phyloP scores from a whole-genome alignment of 179 eudicot species.

The Spinacia oleracea region DNA sequence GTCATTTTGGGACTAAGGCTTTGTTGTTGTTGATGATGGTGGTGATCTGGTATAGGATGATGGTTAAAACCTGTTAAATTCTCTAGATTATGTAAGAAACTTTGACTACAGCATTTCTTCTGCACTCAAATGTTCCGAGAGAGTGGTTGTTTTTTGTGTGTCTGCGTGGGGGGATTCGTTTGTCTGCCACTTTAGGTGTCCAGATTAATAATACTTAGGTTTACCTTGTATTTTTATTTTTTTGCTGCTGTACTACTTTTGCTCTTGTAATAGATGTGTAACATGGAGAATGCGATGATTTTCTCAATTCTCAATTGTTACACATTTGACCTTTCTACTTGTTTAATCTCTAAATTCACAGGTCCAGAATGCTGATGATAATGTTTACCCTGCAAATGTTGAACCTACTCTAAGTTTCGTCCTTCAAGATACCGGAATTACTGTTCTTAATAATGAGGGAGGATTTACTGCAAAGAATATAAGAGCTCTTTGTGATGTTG shows the following conservation, averaged over 20 bases:
- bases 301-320: neutral
- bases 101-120: neutral
- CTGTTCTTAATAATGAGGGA: slow-evolving; percentile 76
- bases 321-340: slow-evolving; percentile 10
- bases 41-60: neutral
- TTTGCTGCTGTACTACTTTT: neutral
- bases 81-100: neutral
- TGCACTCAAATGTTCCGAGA: neutral
- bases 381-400: slow-evolving; percentile 60
- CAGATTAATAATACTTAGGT: neutral
- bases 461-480: slow-evolving; percentile 82
- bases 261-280: neutral
- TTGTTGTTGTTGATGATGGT: too few relatives aligned
- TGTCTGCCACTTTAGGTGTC: neutral
- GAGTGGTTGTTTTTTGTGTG: neutral
- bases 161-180: neutral
- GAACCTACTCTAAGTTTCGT: slow-evolving; percentile 85
- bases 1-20: too few relatives aligned
- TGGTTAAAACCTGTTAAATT: neutral
- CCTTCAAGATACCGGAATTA: slow-evolving; percentile 64
- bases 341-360: slow-evolving; percentile 31
- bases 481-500: slow-evolving; percentile 97
- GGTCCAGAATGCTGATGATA: slow-evolving; percentile 99
- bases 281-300: neutral
- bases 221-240: neutral